phyloP scores from a whole-genome alignment of 2,329 filamentous ascomycete genomes.

The Cladosporium sp. region DNA sequence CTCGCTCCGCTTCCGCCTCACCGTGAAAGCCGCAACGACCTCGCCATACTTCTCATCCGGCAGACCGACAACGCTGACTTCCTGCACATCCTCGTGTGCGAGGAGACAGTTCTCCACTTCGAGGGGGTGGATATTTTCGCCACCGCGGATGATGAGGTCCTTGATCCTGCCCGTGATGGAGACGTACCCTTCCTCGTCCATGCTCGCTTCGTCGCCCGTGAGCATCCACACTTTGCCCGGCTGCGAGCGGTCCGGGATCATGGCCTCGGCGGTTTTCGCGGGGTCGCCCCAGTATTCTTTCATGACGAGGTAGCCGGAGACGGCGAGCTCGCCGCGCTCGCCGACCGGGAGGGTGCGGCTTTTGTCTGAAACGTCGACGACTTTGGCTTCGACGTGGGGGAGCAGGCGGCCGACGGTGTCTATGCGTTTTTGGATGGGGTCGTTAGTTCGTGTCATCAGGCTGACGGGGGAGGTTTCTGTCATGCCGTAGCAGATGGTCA shows the following conservation, averaged over 20 bases:
- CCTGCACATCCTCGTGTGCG: conserved; percentile 63
- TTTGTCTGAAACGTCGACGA: conserved; percentile 67
- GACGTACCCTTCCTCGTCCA: conserved; percentile 80
- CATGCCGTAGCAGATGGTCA: conserved; percentile 97
- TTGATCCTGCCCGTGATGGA: conserved; percentile 89
- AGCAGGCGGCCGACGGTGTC: conserved; percentile 74
- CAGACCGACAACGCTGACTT: conserved; percentile 80
- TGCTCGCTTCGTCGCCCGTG: conserved; percentile 85
- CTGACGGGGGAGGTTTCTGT: conserved; percentile 77
- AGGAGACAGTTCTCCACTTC: conserved; percentile 89
- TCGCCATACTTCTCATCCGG: conserved; percentile 82
- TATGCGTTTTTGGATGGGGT: conserved; percentile 69
- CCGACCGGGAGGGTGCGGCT: conserved; percentile 57
- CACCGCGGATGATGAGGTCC: conserved; percentile 90
- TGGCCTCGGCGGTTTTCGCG: conserved; percentile 63
- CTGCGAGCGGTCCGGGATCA: conserved; percentile 53
- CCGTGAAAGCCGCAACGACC: conserved; percentile 77
- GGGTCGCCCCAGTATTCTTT: conserved; percentile 82
- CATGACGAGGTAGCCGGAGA: conserved; percentile 85
- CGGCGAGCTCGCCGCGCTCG: conserved; percentile 73
- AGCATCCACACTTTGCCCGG: conserved; percentile 74
- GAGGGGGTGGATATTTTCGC: conserved; percentile 93
- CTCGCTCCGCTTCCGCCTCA: conserved; percentile 46
- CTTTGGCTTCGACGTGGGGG: conserved; percentile 74
- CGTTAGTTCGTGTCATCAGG: conserved; percentile 75